phyloP scores from a whole-genome alignment of 2,329 filamentous ascomycete species.

The Septoria petroselini region DNA sequence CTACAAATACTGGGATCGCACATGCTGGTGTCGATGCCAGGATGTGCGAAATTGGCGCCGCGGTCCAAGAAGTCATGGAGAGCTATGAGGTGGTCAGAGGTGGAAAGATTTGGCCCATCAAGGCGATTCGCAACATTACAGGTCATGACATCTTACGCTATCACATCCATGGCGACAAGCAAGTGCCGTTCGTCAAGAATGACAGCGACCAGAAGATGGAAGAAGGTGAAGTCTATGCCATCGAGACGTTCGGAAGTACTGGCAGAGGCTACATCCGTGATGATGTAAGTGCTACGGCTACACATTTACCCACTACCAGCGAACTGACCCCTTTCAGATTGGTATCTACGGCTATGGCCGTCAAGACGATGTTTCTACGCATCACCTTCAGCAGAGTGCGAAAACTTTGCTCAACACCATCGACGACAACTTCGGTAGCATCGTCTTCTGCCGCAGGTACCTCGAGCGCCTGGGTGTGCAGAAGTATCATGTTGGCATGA shows the following conservation, averaged over 20 bases:
- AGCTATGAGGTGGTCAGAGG: constrained; percentile 84
- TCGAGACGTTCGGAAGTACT: constrained; percentile 93
- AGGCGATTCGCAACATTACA: constrained; percentile 81
- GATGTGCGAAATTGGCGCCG: constrained; percentile 77
- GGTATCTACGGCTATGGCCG: constrained; percentile 88
- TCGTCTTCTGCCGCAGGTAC: constrained; percentile 88
- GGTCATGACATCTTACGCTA: constrained; percentile 88
- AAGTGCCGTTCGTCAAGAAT: constrained; percentile 88
- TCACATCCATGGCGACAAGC: constrained; percentile 89
- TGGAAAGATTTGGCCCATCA: constrained; percentile 74
- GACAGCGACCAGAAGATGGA: constrained; percentile 94
- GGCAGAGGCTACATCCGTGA: constrained; percentile 84
- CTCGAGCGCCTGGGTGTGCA: constrained; percentile 90
- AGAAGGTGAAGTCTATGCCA: constrained; percentile 91
- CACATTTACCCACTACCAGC: background rate
- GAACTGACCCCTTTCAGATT: constrained; percentile 45
- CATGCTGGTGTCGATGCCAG: constrained; percentile 91
- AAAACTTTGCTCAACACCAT: constrained; percentile 84
- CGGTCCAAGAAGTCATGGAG: constrained; percentile 89
- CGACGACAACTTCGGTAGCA: constrained; percentile 91
- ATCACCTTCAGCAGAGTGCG: constrained; percentile 72
- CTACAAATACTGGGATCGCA: constrained; percentile 72
- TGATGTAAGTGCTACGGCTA: constrained; percentile 57
- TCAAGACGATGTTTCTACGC: constrained; percentile 67
- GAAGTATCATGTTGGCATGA: constrained; percentile 87